phyloP scores from a whole-genome alignment of 371 early-diverging fungal species.

The Vairimorpha apis region DNA sequence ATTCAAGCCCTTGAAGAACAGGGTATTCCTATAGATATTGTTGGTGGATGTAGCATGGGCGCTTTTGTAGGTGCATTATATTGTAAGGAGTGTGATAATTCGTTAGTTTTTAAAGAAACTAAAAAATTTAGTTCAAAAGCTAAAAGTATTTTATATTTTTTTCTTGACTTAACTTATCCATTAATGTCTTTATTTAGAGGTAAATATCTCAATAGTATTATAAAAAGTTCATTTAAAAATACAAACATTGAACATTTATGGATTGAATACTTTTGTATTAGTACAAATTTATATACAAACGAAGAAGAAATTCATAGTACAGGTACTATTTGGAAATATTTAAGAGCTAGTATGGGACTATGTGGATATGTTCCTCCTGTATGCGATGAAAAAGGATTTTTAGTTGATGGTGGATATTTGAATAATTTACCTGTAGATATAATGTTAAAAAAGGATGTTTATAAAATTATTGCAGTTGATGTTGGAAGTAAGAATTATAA shows the following conservation, averaged over 20 bases:
- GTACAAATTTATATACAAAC: conserved; percentile 87
- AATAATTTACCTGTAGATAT: conserved; percentile 92
- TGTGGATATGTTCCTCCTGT: conserved; percentile 75
- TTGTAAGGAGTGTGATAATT: conserved; percentile 76
- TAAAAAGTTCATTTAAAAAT: conserved; percentile 83
- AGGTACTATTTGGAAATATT: conserved; percentile 89
- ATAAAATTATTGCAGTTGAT: conserved; percentile 89
- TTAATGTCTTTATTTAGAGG: conserved; percentile 65
- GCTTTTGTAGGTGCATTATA: conserved; percentile 89
- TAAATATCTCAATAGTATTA: conserved; percentile 81
- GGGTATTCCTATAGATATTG: conserved; percentile 83
- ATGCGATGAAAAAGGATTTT: conserved; percentile 82
- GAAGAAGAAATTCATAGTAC: conserved; percentile 78
- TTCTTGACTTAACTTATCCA: conserved; percentile 90
- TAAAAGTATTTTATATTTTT: conserved; percentile 74
- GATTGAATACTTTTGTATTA: conserved; percentile 88
- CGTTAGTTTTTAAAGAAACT: conserved; percentile 74
- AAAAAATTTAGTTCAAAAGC: conserved; percentile 75
- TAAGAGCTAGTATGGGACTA: conserved; percentile 94
- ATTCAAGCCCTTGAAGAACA: conserved; percentile 92
- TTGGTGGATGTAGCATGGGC: conserved; percentile 95
- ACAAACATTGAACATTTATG: conserved; percentile 90
- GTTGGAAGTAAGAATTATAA: conserved; percentile 81
- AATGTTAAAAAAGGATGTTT: conserved; percentile 76
- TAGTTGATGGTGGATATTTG: conserved; percentile 97